A percentile compares a stretch with the other conserved stretches of the same genome.
Conservation (phyloP, 2,329 filamentous ascomycete genomes). For the Fusarium continuum region DNA sequence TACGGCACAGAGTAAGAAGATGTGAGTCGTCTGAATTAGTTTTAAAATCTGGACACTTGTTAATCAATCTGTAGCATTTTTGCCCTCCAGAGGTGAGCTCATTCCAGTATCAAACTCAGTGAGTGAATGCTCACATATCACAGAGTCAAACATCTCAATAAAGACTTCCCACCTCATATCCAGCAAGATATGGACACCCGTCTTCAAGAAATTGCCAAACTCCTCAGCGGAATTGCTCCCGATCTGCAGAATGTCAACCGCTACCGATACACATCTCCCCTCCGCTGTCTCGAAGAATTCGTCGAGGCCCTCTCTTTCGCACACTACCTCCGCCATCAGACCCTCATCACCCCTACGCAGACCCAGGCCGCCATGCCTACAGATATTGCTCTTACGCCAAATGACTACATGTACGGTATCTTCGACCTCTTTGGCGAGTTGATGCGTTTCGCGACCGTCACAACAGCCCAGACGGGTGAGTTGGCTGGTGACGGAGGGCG, state of each 20-base stretch:
- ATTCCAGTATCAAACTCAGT: neutral
- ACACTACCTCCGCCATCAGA: conserved; percentile 84
- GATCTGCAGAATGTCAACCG: conserved; percentile 84
- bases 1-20: conserved; percentile 95
- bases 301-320: conserved; percentile 91
- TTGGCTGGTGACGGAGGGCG: conserved; percentile 54
- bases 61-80: conserved; percentile 48
- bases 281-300: conserved; percentile 91
- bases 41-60: neutral
- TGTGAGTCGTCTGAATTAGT: conserved; percentile 63
- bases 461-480: conserved; percentile 77
- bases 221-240: conserved; percentile 72
- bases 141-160: conserved; percentile 71
- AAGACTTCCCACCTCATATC: conserved; percentile 73
- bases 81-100: conserved; percentile 51
- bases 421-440: conserved; percentile 96
- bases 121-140: conserved; percentile 25
- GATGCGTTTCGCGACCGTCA: conserved; percentile 95
- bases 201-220: conserved; percentile 73
- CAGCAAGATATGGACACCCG: conserved; percentile 75
- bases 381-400: conserved; percentile 72
- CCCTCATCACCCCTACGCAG: conserved; percentile 74
- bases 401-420: conserved; percentile 90
- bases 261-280: conserved; percentile 80
- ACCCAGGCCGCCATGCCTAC: conserved; percentile 59